Evolutionary conservation across 768 basidiomycete species (phyloP).

Genomic region (Boletus fagicola): DNA sequence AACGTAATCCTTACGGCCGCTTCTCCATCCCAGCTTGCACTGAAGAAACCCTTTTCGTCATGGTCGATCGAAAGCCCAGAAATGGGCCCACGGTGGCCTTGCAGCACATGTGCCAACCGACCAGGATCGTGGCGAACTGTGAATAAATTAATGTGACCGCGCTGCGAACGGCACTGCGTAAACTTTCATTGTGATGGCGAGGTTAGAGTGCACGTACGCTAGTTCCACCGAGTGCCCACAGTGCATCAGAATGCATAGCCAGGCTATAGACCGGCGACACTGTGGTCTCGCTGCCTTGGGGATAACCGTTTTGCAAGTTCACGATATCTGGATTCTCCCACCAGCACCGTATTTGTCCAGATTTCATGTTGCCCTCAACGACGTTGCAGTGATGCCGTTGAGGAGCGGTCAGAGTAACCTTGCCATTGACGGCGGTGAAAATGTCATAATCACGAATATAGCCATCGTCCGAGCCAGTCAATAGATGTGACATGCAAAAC

Average conservation of each 20-base stretch:
- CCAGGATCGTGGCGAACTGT: constrained; percentile 94
- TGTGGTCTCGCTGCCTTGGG: constrained; percentile 48
- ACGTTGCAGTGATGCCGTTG: constrained; percentile 87
- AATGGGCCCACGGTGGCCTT: constrained; percentile 76
- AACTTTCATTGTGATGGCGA: constrained; percentile 18
- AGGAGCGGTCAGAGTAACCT: constrained; percentile 81
- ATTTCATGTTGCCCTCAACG: constrained; percentile 89
- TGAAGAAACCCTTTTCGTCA: constrained; percentile 83
- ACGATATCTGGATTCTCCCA: constrained; percentile 68
- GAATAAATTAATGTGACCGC: constrained; percentile 89
- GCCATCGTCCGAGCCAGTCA: constrained; percentile 92
- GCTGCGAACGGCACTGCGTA: constrained; percentile 42
- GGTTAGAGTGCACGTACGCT: constrained; percentile 52
- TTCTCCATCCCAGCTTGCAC: constrained; percentile 93
- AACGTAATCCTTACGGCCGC: constrained; percentile 59
- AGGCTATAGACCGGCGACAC: constrained; percentile 85
- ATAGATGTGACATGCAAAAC: constrained; percentile 79
- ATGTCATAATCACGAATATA: constrained; percentile 93
- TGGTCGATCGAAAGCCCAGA: constrained; percentile 81
- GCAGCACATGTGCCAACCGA: constrained; percentile 57
- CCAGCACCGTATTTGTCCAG: constrained; percentile 84
- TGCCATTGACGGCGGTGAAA: constrained; percentile 84
- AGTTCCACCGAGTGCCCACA: constrained; percentile 89
- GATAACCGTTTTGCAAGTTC: constrained; percentile 24
- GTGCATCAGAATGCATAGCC: constrained; percentile 86